phyloP scores from a whole-genome alignment of 2,329 filamentous ascomycete genomes.

The Cladosporium sp. region DNA sequence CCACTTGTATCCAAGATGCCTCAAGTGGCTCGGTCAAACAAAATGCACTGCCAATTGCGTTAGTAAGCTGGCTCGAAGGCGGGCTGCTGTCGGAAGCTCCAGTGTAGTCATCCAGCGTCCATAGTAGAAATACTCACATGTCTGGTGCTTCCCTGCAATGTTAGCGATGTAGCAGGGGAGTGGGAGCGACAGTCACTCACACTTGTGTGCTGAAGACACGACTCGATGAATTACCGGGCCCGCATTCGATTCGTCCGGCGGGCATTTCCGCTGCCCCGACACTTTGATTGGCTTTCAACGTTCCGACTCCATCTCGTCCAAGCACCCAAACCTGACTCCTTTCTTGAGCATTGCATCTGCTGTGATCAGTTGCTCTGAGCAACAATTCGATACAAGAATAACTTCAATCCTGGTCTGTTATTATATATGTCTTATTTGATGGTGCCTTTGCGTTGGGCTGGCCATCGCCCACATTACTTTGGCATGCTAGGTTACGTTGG shows the following conservation, averaged over 20 bases:
- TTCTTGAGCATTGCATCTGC: background rate
- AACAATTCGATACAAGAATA: background rate
- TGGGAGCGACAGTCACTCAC: conserved; percentile 11
- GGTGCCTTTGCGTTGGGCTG: no score
- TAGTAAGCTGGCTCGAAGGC: background rate
- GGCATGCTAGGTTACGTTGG: background rate
- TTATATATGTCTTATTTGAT: background rate
- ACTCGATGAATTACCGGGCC: conserved; percentile 20
- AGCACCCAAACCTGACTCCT: background rate
- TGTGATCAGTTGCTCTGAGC: background rate
- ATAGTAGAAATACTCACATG: background rate
- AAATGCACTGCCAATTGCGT: conserved; percentile 17
- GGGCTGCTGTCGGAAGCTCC: background rate
- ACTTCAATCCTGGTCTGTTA: background rate
- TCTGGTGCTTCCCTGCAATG: conserved; percentile 6
- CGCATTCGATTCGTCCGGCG: conserved; percentile 8
- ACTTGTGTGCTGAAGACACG: conserved; percentile 15
- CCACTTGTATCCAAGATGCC: conserved; percentile 8
- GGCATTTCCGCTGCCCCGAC: conserved; percentile 4
- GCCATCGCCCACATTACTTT: background rate
- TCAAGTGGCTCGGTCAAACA: conserved; percentile 12
- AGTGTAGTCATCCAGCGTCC: background rate
- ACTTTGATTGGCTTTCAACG: conserved; percentile 18
- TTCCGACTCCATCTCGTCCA: conserved; percentile 14
- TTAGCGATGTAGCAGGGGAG: conserved; percentile 14